phyloP scores from a whole-genome alignment of 148 eudicot genomes.

The Chenopodium suecicum region DNA sequence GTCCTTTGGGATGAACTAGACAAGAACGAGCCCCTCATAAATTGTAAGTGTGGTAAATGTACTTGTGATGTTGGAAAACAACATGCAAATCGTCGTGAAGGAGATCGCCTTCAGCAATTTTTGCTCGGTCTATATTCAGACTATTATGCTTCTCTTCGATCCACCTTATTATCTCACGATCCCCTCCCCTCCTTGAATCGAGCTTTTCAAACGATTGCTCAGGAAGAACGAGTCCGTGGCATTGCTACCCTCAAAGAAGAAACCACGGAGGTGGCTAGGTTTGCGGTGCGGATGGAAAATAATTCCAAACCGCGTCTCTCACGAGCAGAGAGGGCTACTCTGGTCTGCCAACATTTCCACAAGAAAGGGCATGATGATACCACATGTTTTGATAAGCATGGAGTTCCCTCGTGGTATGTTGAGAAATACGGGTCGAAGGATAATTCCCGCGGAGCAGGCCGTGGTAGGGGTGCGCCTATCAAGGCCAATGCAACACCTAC shows the following conservation, averaged over 20 bases:
- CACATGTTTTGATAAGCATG: not conserved
- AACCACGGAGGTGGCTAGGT: not conserved
- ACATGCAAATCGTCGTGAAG: not conserved
- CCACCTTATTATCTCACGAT: not conserved
- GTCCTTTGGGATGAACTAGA: too few relatives aligned
- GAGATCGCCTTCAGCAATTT: not conserved
- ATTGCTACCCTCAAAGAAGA: not conserved
- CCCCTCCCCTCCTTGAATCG: not conserved
- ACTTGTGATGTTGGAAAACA: not conserved
- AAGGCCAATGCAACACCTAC: too few relatives aligned
- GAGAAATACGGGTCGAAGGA: too few relatives aligned
- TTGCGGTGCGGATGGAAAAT: not conserved
- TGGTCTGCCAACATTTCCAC: not conserved
- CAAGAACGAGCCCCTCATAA: too few relatives aligned
- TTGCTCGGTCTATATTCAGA: not conserved
- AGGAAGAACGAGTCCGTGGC: not conserved
- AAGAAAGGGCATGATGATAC: not conserved
- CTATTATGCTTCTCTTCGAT: not conserved
- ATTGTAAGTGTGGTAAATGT: not conserved
- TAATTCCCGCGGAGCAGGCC: rapidly evolving
- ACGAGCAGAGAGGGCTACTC: not conserved
- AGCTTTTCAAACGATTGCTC: not conserved
- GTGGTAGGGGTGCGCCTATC: too few relatives aligned
- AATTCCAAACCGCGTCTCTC: not conserved
- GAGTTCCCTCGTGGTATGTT: not conserved